Conservation (phyloP, 176 grass and related monocot species). For the Pharus latifolius region DNA sequence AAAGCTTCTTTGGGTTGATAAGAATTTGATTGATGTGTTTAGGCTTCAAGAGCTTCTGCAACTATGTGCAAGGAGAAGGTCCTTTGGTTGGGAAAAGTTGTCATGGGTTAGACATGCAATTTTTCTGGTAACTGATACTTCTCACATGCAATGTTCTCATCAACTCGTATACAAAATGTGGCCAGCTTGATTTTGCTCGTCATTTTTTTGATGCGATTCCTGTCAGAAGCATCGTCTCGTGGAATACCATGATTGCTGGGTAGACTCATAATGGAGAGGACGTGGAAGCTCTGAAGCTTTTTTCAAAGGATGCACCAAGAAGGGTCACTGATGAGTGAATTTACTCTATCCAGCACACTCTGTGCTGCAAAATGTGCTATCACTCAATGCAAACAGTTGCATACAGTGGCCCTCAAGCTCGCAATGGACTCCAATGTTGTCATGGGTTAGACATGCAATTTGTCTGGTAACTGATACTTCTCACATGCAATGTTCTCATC, state of each 20-base stretch:
- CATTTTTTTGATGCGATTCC: constrained; percentile 46
- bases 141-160: constrained; percentile 57
- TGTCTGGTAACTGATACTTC: too few relatives aligned
- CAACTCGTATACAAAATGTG: constrained; percentile 56
- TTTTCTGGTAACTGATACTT: constrained; percentile 38
- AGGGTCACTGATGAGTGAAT: constrained; percentile 41
- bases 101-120: constrained; percentile 44
- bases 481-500: too few relatives aligned
- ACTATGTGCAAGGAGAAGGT: constrained; percentile 30
- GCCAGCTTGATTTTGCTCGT: constrained; percentile 25
- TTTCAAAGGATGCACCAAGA: constrained; percentile 48
- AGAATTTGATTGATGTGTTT: constrained; percentile 6
- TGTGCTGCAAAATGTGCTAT: constrained; percentile 45
- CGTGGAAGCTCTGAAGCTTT: constrained; percentile 39
- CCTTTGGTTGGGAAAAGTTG: constrained; percentile 32
- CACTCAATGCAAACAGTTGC: constrained; percentile 45
- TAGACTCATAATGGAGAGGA: constrained; percentile 34
- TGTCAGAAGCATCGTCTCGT: constrained; percentile 42
- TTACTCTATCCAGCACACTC: constrained; percentile 51
- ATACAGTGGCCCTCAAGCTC: constrained; percentile 38
- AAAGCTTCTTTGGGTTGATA: constrained; percentile 12
- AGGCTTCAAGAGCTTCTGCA: constrained; percentile 25
- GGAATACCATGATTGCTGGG: constrained; percentile 73
- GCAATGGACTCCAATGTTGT: constrained; percentile 42
- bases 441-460: too few relatives aligned